phyloP scores from a whole-genome alignment of 2,329 filamentous ascomycete species.

The Fusarium pseudoanthophilum region DNA sequence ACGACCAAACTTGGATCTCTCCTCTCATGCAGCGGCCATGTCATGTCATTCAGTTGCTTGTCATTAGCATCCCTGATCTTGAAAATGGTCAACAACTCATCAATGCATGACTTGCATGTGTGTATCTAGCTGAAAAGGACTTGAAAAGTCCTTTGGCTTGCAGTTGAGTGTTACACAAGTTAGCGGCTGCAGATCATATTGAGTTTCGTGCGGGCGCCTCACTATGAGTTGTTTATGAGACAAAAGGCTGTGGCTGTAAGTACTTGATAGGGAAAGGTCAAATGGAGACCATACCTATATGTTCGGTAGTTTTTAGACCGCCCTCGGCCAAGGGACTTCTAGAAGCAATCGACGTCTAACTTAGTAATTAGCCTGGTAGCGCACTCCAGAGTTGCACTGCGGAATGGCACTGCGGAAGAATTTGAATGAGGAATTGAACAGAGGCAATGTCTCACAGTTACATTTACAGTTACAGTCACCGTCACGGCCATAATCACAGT shows the following conservation, averaged over 20 bases:
- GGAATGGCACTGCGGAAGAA: conserved; percentile 4
- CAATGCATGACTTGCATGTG: conserved; percentile 15
- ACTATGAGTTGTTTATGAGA: neutral
- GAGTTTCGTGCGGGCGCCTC: neutral
- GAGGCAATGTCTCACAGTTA: neutral
- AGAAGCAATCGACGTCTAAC: conserved; percentile 11
- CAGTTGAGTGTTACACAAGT: conserved; percentile 8
- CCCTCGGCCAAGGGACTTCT: conserved; percentile 9
- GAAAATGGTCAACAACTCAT: conserved; percentile 1
- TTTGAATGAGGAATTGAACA: neutral
- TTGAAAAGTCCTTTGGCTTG: conserved; percentile 9
- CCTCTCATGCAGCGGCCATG: neutral
- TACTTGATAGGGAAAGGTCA: conserved; percentile 3
- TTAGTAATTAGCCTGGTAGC: neutral
- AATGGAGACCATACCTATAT: neutral
- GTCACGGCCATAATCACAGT: too few species aligned
- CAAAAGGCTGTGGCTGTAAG: neutral
- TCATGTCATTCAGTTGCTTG: neutral
- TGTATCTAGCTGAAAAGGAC: neutral
- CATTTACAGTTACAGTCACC: too few species aligned
- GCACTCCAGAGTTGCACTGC: neutral
- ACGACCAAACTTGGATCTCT: neutral
- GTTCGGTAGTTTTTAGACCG: conserved; percentile 7
- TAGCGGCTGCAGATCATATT: conserved; percentile 11
- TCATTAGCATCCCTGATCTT: neutral